Conservation (phyloP, 768 basidiomycete species). For the Lactarius tabidus region DNA sequence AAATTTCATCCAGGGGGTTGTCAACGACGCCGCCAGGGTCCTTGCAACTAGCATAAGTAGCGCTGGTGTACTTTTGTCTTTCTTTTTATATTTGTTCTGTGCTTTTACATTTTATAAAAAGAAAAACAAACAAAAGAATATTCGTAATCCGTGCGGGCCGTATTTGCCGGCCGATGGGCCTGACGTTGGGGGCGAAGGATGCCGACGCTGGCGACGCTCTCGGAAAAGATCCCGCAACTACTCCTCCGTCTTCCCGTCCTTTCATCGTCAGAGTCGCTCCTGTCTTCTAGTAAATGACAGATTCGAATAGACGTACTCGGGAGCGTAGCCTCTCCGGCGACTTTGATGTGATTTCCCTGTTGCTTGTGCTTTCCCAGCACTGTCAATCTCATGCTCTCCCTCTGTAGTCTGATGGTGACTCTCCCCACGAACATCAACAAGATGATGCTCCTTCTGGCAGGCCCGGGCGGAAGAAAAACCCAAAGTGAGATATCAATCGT, state of each 20-base stretch:
- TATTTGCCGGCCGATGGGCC: neutral
- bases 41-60: neutral
- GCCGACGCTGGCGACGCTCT: constrained; percentile 11
- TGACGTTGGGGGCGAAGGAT: neutral
- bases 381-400: neutral
- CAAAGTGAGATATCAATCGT: constrained; percentile 52
- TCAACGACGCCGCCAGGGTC: neutral
- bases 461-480: constrained; percentile 86
- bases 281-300: constrained; percentile 23
- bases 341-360: constrained; percentile 40
- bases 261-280: neutral
- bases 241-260: neutral
- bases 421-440: constrained; percentile 33
- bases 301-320: constrained; percentile 50
- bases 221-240: neutral
- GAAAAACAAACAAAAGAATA: neutral
- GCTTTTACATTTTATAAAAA: neutral
- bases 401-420: constrained; percentile 69
- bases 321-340: constrained; percentile 67
- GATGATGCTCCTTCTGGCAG: constrained; percentile 36
- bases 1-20: neutral
- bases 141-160: constrained; percentile 4
- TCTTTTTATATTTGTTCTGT: neutral
- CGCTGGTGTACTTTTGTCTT: neutral
- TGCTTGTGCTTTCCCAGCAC: constrained; percentile 14